Base-by-base conservation (phyloP, 306 rosid species). In the Astragalus membranaceus region DNA sequence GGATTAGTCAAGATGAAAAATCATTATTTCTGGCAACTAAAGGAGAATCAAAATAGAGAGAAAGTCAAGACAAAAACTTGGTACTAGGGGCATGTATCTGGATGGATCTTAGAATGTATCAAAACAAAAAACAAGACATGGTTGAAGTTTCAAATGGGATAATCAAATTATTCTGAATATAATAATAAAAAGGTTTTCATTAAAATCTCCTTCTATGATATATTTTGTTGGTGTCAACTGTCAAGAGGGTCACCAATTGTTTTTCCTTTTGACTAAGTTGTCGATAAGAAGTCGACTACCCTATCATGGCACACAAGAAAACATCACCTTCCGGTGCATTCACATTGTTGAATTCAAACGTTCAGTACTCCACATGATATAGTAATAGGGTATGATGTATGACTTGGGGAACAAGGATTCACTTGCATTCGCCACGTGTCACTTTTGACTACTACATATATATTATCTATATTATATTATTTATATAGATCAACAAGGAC, bases 401-500 rank as follows among this genome's bases (percentile, higher is more conserved):
- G 43, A 58, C 68, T 76, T 48, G 65, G 39, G 68, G 81, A 36
- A 42, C 62, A 71, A 80, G 75, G 26, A 2, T 57, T 33, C 8
- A 15, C 51, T 6, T 10, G n/a, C 11, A 1, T 29, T 10, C 10
- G 53, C 46, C 57, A 75, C 39, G 37, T 64, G 72, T 0, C 26
- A 56, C 3, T 3, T 61, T 47, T 65, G 67, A 77, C 77, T n/a
- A n/a, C n/a, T n/a, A n/a, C n/a, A n/a, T n/a, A n/a, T n/a, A n/a
- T n/a, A n/a, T n/a, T n/a, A n/a, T n/a, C n/a, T n/a, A n/a, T n/a
- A n/a, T n/a, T n/a, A n/a, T n/a, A n/a, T n/a, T n/a, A n/a, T 26
- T 26, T 26, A 26, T 26, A 26, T 1, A 26, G 30, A 26, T 26
- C 30, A 26, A 26, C 3, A 26, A 26, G 30, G 30, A 26, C 30